A percentile compares a stretch with the other conserved stretches of the same genome.
These are phyloP conservation scores for Oryza meridionalis DNA, from an alignment of 176 grass and related monocot species.

Conservation along the genomic window DNA sequence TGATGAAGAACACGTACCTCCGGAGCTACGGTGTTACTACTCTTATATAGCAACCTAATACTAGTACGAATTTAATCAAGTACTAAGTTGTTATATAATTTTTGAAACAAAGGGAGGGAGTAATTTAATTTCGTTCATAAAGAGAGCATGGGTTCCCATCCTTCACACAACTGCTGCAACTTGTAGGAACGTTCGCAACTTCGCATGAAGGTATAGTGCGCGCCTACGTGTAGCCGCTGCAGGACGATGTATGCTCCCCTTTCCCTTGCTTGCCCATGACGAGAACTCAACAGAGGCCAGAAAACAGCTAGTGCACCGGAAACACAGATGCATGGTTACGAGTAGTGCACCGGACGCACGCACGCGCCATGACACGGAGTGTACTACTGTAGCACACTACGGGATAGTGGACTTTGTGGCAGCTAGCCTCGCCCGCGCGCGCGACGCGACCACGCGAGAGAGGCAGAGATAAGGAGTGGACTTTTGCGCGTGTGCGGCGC, in stretches of 20 bases:
- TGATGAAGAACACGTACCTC: background rate
- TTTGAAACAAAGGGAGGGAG: no score
- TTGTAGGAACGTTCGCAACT: background rate
- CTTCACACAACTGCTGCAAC: background rate
- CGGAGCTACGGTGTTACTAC: background rate
- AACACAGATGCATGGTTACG: no score
- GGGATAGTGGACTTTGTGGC: background rate
- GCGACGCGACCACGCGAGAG: background rate
- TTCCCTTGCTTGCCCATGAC: conserved; percentile 1
- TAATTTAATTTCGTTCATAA: background rate
- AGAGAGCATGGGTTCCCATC: background rate
- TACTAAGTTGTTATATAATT: no score
- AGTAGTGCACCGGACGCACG: background rate
- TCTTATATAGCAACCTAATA: no score
- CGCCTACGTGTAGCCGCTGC: conserved; percentile 2
- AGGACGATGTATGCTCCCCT: background rate
- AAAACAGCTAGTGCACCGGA: background rate
- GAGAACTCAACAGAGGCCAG: background rate
- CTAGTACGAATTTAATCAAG: no score
- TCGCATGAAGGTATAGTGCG: background rate
- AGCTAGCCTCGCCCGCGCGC: background rate
- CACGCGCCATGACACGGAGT: background rate
- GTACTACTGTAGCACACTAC: background rate
- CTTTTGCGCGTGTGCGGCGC: background rate
- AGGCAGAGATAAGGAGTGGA: background rate